Base-by-base conservation (phyloP, 176 grass and related monocot genomes). In the Saccharum spontaneum region DNA sequence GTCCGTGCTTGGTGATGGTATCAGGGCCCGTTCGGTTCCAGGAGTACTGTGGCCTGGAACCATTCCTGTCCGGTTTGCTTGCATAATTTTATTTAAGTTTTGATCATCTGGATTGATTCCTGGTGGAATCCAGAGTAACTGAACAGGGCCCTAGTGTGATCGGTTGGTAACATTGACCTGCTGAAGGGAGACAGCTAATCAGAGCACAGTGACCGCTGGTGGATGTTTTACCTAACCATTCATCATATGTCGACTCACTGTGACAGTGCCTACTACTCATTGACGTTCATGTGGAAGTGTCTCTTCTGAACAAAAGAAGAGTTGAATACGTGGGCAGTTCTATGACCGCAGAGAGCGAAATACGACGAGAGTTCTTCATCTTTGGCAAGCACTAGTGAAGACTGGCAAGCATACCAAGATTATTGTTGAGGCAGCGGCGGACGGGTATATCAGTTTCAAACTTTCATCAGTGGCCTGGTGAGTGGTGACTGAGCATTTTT, bases 381-480 rank as follows among this genome's bases (percentile, higher is more conserved):
- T 67, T 31, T 33, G 24, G 43, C 78, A 33, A 6, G 5, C 38
- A 77, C 71, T 0, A 65, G 83, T 57, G 72, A 84, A 54, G 85
- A 88, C 52, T n/a, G 76, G 86, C 72, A 86, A 63, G 75, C 24
- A 37, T 70, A 22, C 67, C 34, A 70, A 38, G 17, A 69, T 38
- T 40, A 39, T 3, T 39, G 54, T 41, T 2, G 48, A 20, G 73
- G 49, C 7, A 12, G 86, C 92, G 65, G 34, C 84, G 24, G 86
- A 67, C 55, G 9, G 89, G 81, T 85, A 72, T 67, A 69, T 10
- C 86, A 77, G 52, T 13, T n/a, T n/a, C 68, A 63, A 63, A 63
- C 60, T 34, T 81, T 73, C 57, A 74, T 73, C 57, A 81, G 48
- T 62, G 37, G 20, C 12, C 75, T 18, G 18, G 11, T 37, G 4